These are phyloP conservation scores for Arachnopeziza araneosa DNA, from an alignment of 2,329 filamentous ascomycete species.

Conservation along the genomic window DNA sequence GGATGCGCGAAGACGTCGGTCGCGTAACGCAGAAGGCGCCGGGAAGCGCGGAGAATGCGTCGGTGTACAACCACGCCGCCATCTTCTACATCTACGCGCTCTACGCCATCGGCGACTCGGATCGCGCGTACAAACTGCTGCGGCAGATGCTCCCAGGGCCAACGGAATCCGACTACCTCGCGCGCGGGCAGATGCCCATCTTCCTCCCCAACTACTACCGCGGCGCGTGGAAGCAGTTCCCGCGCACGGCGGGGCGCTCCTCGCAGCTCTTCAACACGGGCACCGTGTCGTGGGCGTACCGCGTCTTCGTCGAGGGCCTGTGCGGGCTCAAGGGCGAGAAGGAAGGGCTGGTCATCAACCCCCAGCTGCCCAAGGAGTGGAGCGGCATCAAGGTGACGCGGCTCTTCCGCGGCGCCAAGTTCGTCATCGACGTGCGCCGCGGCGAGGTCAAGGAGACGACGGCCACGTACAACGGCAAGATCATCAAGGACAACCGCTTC, in stretches of 20 bases:
- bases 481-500: not conserved
- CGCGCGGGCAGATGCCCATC: conserved; percentile 49
- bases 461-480: not conserved
- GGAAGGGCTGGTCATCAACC: conserved; percentile 41
- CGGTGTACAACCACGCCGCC: conserved; percentile 52
- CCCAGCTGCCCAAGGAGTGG: conserved; percentile 48
- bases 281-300: conserved; percentile 51
- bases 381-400: conserved; percentile 41
- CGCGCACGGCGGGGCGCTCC: conserved; percentile 48
- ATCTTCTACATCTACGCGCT: conserved; percentile 50
- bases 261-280: conserved; percentile 55
- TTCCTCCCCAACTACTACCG: conserved; percentile 57
- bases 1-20: conserved; percentile 53
- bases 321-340: conserved; percentile 47
- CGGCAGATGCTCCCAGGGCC: conserved; percentile 51
- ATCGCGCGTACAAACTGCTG: conserved; percentile 45
- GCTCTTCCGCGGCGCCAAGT: conserved; percentile 45
- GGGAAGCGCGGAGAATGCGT: conserved; percentile 52
- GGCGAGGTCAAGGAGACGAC: conserved; percentile 30
- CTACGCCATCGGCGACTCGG: conserved; percentile 44
- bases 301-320: conserved; percentile 49
- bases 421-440: conserved; percentile 37
- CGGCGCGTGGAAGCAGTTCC: conserved; percentile 42
- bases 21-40: conserved; percentile 54
- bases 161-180: conserved; percentile 42